A percentile compares a stretch with the other conserved stretches of the same genome.
Conservation (phyloP, 495 filamentous ascomycete species). For the Neurospora africana region DNA sequence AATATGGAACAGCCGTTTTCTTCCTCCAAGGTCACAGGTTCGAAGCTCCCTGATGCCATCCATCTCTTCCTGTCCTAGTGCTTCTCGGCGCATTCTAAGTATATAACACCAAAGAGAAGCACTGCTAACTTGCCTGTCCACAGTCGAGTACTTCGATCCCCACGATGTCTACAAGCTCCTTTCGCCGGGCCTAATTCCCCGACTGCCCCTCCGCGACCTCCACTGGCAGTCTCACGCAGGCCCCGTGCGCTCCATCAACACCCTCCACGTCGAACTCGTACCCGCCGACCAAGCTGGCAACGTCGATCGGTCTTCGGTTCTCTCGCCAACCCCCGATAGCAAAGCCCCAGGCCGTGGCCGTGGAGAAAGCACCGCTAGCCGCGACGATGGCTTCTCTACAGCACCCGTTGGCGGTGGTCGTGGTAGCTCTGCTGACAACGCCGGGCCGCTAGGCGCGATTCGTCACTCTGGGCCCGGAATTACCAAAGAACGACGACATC, state of each 20-base stretch:
- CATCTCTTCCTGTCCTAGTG: neutral
- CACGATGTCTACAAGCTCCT: conserved; percentile 72
- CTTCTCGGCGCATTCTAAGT: conserved; percentile 1
- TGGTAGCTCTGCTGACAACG: conserved; percentile 22
- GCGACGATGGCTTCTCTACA: conserved; percentile 43
- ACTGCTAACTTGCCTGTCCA: neutral
- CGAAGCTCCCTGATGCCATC: conserved; percentile 1
- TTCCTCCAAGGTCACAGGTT: conserved; percentile 65
- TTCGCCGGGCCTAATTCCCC: conserved; percentile 61
- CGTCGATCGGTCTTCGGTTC: conserved; percentile 22
- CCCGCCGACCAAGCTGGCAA: conserved; percentile 30
- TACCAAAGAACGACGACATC: conserved; percentile 61
- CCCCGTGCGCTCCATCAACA: conserved; percentile 82
- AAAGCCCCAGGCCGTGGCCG: conserved; percentile 23
- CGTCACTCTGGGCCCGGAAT: neutral
- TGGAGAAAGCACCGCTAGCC: conserved; percentile 28
- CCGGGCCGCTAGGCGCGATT: conserved; percentile 4
- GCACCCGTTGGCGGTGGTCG: conserved; percentile 23
- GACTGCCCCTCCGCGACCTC: conserved; percentile 83
- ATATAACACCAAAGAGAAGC: neutral
- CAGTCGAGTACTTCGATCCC: conserved; percentile 78
- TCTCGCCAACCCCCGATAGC: conserved; percentile 29
- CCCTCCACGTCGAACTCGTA: conserved; percentile 79
- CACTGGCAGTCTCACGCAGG: conserved; percentile 93
- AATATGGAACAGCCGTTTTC: conserved; percentile 53